A percentile compares a stretch with the other conserved stretches of the same genome.
These are phyloP conservation scores for Colletotrichum eleusines DNA, from an alignment of 2,329 filamentous ascomycete genomes.

Conservation along the genomic window DNA sequence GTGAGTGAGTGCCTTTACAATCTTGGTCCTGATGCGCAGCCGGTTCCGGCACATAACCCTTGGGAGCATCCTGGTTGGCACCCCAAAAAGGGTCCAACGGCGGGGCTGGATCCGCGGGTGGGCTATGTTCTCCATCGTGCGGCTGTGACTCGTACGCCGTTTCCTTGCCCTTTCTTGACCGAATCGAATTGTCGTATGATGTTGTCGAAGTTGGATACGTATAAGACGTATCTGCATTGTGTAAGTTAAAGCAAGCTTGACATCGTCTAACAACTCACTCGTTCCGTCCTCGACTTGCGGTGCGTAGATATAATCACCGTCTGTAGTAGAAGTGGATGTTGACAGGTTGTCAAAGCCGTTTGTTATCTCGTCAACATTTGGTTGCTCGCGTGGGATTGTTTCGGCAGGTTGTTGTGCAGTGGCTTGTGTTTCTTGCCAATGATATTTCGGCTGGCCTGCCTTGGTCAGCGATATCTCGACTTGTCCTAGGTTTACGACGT, in stretches of 20 bases:
- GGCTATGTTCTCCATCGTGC: slow-evolving; percentile 8
- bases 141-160: slow-evolving; percentile 15
- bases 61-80: neutral
- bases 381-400: slow-evolving; percentile 45
- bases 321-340: slow-evolving; percentile 6
- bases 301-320: slow-evolving; percentile 22
- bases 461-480: slow-evolving; percentile 12
- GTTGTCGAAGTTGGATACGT: slow-evolving; percentile 10
- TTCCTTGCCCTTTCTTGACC: slow-evolving; percentile 32
- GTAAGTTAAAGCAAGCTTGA: slow-evolving; percentile 1
- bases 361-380: slow-evolving; percentile 44
- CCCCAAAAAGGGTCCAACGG: slow-evolving; percentile 35
- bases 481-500: slow-evolving; percentile 22
- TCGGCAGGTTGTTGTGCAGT: slow-evolving; percentile 38
- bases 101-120: slow-evolving; percentile 3
- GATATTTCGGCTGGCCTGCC: slow-evolving; percentile 45
- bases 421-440: slow-evolving; percentile 44
- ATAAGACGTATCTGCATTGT: slow-evolving; percentile 3
- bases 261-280: neutral
- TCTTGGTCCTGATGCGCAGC: slow-evolving; percentile 13
- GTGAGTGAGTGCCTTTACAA: neutral
- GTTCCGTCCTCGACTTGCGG: neutral
- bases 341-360: slow-evolving; percentile 27
- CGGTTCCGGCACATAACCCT: neutral
- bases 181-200: slow-evolving; percentile 11